phyloP scores from a whole-genome alignment of 78 protist genomes.

The Dictyostelium discoideum region dicty_2.7 NC_007089.4:5039501-5040000 shows the following conservation, averaged over 20 bases:
- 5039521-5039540: conserved; percentile 74
- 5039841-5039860: conserved; percentile 48
- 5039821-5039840: not conserved
- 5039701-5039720: conserved; percentile 55
- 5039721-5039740: conserved; percentile 66
- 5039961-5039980: conserved; percentile 81
- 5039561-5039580: conserved; percentile 87
- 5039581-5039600: conserved; percentile 54
- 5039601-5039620: conserved; percentile 74
- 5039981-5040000: conserved; percentile 77
- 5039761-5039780: conserved; percentile 84
- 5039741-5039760: conserved; percentile 36
- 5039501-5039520: conserved; percentile 76
- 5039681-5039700: conserved; percentile 76
- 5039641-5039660: conserved; percentile 78
- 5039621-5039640: conserved; percentile 56
- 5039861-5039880: conserved; percentile 60
- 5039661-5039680: conserved; percentile 79
- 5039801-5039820: conserved; percentile 17
- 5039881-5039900: conserved; percentile 64
- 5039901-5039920: conserved; percentile 78
- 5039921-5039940: conserved; percentile 24
- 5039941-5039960: conserved; percentile 12
- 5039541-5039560: conserved; percentile 79
- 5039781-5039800: conserved; percentile 82